Evolutionary conservation across 2,329 filamentous ascomycete species (phyloP).

Genomic region (Ustilaginoidea virens): DNA sequence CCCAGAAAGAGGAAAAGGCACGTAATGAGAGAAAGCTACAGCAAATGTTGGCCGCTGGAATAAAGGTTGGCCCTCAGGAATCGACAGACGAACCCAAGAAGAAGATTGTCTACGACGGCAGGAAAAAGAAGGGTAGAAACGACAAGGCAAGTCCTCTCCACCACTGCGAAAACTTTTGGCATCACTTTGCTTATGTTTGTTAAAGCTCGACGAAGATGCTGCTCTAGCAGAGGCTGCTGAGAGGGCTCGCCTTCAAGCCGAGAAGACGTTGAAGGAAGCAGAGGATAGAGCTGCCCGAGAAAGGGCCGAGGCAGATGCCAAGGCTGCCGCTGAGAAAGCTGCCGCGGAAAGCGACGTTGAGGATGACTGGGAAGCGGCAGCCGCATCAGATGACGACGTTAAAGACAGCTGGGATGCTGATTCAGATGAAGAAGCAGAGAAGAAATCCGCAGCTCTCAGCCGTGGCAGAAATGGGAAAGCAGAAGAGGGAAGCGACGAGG

Average conservation of each 20-base stretch:
- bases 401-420: conserved; percentile 95
- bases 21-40: conserved; percentile 66
- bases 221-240: conserved; percentile 65
- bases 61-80: conserved; percentile 51
- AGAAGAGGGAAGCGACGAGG: conserved; percentile 10
- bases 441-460: conserved; percentile 15
- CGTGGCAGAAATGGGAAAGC: conserved; percentile 10
- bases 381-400: conserved; percentile 55
- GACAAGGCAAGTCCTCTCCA: conserved; percentile 29
- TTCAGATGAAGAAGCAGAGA: conserved; percentile 51
- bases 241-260: conserved; percentile 51
- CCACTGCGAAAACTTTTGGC: neutral
- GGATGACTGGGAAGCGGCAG: conserved; percentile 81
- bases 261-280: conserved; percentile 46
- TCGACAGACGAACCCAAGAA: conserved; percentile 53
- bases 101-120: conserved; percentile 60
- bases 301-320: conserved; percentile 40
- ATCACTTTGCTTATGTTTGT: neutral
- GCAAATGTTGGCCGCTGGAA: conserved; percentile 68
- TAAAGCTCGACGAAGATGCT: conserved; percentile 61
- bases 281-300: conserved; percentile 43
- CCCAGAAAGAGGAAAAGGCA: conserved; percentile 69
- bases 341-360: conserved; percentile 46
- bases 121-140: conserved; percentile 57
- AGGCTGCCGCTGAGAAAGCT: conserved; percentile 37